Base-by-base conservation (phyloP, 2,329 filamentous ascomycete genomes). In the Cytospora paraplurivora region DNA sequence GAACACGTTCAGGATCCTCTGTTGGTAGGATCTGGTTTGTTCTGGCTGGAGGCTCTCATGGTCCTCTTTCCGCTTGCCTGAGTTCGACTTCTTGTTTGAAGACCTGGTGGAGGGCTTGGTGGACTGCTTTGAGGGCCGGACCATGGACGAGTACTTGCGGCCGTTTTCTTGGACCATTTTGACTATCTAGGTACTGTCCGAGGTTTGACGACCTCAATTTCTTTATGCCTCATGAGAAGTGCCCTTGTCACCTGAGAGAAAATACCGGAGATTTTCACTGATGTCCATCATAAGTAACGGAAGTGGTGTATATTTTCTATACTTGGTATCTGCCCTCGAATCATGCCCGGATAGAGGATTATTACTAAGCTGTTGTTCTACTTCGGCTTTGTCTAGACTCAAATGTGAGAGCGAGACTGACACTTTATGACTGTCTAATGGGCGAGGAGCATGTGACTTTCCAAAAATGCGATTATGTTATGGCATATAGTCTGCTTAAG, bases 1-100 rank as follows among this genome's bases (percentile, higher is more conserved):
- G 77, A 96, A 97, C 66, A 92, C 79, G 70, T 92, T 82, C 55
- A 97, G 80, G 27, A 95, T 64, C 19, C 57, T 60, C 27, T 63
- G 64, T 32, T 66, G 61, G 52, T 59, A 56, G 15, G 38, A 37
- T 27, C 7, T 58, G 50, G 37, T 41, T 27, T 50, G 54, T 13
- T 21, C 32, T 50, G 53, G 32, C 4, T 32, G 56, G 3, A 4
- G 15, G 15, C 12, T 13, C 15, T 41, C 56, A 8, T 15, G 12
- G 21, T n/a, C 8, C 10, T 32, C 34, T 8, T 10, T 11, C 3
- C 19, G 8, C 17, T 49, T 55, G 32, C 3, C 33, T 32, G 27
- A 15, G 51, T 52, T 19, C 10, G 15, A 3, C 7, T 15, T 32
- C 50, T 21, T 51, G 21, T 4, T 47, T 7, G 21, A 33, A 5